phyloP scores from a whole-genome alignment of 441 rosid genomes.

The Erodium moschatum region DNA sequence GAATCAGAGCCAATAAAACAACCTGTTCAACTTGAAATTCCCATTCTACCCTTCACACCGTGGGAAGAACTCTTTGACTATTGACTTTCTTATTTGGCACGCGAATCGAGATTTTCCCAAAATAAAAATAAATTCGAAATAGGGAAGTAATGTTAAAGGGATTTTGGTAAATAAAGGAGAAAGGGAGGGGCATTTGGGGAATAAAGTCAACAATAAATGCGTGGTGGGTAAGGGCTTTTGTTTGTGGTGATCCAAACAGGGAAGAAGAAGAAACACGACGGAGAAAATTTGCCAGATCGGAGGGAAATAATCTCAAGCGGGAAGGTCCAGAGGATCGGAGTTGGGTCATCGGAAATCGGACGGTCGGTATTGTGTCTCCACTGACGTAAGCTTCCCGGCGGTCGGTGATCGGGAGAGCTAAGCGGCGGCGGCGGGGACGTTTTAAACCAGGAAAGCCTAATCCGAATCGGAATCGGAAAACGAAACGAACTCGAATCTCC shows the following conservation, averaged over 20 bases:
- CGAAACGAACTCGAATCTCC: neutral
- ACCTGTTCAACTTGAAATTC: neutral
- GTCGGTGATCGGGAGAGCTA: slow-evolving; percentile 5
- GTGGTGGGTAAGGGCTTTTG: slow-evolving; percentile 32
- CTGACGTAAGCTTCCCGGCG: neutral
- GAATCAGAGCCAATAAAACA: no score
- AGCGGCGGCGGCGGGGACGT: slow-evolving; percentile 11
- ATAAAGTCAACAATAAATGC: slow-evolving; percentile 25
- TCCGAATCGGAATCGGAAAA: neutral
- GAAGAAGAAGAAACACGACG: slow-evolving; percentile 20
- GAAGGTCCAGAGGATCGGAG: slow-evolving; percentile 13
- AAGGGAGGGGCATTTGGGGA: slow-evolving; percentile 25
- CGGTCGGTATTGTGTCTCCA: slow-evolving; percentile 10
- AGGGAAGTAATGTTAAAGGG: slow-evolving; percentile 8
- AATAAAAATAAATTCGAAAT: neutral
- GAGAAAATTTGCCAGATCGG: slow-evolving; percentile 5
- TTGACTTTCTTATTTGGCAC: neutral
- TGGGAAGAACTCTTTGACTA: neutral
- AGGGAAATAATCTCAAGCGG: slow-evolving; percentile 9
- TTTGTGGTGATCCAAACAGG: slow-evolving; percentile 21
- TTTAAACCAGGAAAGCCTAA: neutral
- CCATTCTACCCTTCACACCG: neutral
- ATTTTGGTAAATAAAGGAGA: neutral
- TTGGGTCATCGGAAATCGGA: slow-evolving; percentile 14
- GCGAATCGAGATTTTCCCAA: neutral